Conservation (phyloP, 345 rosid species). For the Melaleuca alternifolia region DNA sequence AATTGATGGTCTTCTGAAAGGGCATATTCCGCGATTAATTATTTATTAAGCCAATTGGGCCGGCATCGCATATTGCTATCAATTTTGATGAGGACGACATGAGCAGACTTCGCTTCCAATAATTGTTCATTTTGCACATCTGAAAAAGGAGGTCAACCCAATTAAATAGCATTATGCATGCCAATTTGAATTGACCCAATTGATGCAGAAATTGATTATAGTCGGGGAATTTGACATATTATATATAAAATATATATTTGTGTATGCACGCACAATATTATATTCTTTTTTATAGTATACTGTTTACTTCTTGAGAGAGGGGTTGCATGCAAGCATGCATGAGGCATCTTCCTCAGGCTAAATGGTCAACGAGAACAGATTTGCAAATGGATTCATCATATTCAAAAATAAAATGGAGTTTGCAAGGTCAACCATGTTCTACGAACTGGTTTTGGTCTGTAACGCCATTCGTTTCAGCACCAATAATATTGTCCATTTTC, state of each 20-base stretch:
- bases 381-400: not conserved
- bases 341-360: not conserved
- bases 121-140: no score
- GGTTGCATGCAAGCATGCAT: not conserved
- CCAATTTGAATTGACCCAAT: not conserved
- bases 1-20: not conserved
- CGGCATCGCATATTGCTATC: not conserved
- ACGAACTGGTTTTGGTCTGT: no score
- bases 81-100: not conserved
- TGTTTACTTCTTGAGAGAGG: not conserved
- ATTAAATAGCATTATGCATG: not conserved
- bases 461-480: no score
- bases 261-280: not conserved
- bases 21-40: not conserved
- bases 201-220: not conserved
- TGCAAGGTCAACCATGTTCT: not conserved
- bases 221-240: not conserved
- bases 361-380: not conserved
- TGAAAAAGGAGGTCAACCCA: not conserved
- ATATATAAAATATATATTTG: not conserved
- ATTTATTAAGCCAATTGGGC: not conserved
- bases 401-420: not conserved
- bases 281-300: not conserved
- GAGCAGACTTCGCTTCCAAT: no score
- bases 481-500: no score